Percentiles rank a stretch among this genome's conserved stretches.
phyloP scores from a whole-genome alignment of 1,284 basidiomycete genomes.

The Ceratobasidium sp. region DNA sequence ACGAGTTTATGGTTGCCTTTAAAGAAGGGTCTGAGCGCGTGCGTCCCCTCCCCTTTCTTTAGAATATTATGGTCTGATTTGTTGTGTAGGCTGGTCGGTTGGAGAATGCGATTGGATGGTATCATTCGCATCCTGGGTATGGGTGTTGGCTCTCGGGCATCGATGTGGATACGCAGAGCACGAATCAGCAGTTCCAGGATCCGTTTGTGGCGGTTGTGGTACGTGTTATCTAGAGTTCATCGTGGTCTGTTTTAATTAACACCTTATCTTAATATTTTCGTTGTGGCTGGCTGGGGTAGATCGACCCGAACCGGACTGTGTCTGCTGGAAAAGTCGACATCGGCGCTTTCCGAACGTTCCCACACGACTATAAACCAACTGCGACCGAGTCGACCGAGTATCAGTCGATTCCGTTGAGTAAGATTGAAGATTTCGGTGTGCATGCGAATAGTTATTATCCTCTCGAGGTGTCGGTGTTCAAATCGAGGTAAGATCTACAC shows the following conservation, averaged over 20 bases:
- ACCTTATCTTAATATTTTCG: constrained; percentile 37
- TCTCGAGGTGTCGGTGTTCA: constrained; percentile 95
- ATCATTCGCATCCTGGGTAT: constrained; percentile 98
- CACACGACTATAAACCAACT: constrained; percentile 88
- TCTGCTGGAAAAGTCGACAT: constrained; percentile 99
- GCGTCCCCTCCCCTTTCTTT: constrained; percentile 50
- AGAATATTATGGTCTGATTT: not conserved
- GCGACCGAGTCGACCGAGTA: constrained; percentile 79
- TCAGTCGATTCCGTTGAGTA: constrained; percentile 93
- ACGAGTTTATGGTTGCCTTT: constrained; percentile 99
- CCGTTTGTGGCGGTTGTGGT: constrained; percentile 98
- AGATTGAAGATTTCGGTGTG: constrained; percentile 98
- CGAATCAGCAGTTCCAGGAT: constrained; percentile 94
- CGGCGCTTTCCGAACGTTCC: constrained; percentile 97
- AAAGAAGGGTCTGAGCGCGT: constrained; percentile 84
- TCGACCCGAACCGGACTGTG: constrained; percentile 98
- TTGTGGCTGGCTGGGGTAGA: constrained; percentile 63
- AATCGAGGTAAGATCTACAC: constrained; percentile 67
- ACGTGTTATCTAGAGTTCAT: constrained; percentile 55
- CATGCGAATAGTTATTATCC: constrained; percentile 98
- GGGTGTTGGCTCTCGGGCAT: constrained; percentile 98
- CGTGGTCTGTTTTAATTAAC: no score
- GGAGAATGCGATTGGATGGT: constrained; percentile 98
- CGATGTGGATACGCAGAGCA: constrained; percentile 95
- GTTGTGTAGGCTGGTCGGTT: constrained; percentile 78